These are phyloP conservation scores for Lasiodiplodia sp. DNA, from an alignment of 2,329 filamentous ascomycete species.

Conservation along the genomic window DNA sequence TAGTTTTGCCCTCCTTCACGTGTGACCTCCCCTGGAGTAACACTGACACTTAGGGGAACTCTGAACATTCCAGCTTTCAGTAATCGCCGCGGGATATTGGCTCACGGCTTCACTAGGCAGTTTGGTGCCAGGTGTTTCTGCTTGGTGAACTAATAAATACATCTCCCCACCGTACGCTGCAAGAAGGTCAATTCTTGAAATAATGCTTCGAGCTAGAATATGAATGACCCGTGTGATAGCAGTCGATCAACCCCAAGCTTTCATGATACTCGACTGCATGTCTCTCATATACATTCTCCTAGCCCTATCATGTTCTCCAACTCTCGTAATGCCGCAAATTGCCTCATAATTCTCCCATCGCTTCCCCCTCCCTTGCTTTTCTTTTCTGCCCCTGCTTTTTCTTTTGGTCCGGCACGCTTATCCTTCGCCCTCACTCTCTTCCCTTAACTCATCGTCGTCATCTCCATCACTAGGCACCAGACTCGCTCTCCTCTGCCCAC, in stretches of 20 bases:
- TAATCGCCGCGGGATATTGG: too few relatives aligned
- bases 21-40: not conserved
- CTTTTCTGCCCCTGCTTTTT: not conserved
- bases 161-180: too few relatives aligned
- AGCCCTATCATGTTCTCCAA: not conserved
- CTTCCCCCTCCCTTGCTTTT: not conserved
- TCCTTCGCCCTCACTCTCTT: not conserved
- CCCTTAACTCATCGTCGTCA: not conserved
- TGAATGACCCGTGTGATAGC: not conserved
- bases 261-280: not conserved
- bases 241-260: not conserved
- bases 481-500: not conserved
- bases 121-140: too few relatives aligned
- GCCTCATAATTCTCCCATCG: not conserved
- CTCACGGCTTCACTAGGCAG: too few relatives aligned
- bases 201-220: not conserved
- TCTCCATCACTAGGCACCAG: conserved; percentile 12
- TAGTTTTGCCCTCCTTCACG: not conserved
- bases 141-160: too few relatives aligned
- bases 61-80: too few relatives aligned
- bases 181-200: too few relatives aligned
- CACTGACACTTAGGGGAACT: not conserved
- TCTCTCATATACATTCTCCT: not conserved
- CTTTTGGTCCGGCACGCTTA: not conserved
- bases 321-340: not conserved